Evolutionary conservation across 2,329 filamentous ascomycete species (phyloP).

Genomic region (Hymenoscyphus fraxineus): DNA sequence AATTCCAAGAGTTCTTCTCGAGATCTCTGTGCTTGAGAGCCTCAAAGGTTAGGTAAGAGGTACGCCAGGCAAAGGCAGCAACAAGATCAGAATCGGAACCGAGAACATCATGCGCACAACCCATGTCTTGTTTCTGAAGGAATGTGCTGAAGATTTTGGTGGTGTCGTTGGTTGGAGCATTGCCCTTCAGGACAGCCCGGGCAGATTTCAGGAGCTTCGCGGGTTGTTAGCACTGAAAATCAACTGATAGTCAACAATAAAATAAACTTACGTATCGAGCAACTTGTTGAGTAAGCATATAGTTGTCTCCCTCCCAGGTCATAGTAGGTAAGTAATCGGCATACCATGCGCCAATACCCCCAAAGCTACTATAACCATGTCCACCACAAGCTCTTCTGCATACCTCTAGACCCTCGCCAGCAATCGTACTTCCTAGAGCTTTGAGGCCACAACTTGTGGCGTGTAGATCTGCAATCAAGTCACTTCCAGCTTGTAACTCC

Average conservation of each 20-base stretch:
- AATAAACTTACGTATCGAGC: conserved; percentile 56
- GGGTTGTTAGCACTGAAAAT: conserved; percentile 9
- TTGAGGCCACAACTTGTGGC: conserved; percentile 75
- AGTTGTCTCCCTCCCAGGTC: conserved; percentile 65
- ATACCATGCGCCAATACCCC: conserved; percentile 72
- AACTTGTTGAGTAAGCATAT: conserved; percentile 79
- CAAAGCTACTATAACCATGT: conserved; percentile 72
- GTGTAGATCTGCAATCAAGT: conserved; percentile 69
- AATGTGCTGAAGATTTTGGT: conserved; percentile 62
- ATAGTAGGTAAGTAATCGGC: conserved; percentile 69
- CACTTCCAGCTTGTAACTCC: conserved; percentile 61
- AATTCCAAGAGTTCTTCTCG: conserved; percentile 75
- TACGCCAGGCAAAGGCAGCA: conserved; percentile 71
- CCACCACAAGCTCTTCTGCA: conserved; percentile 74
- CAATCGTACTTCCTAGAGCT: conserved; percentile 66
- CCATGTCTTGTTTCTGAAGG: conserved; percentile 62
- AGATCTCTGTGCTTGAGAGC: conserved; percentile 69
- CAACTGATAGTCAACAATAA: background rate
- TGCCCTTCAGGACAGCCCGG: conserved; percentile 62
- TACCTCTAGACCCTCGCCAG: conserved; percentile 70
- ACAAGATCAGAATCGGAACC: conserved; percentile 67
- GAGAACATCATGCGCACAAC: conserved; percentile 72
- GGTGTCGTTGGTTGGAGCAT: conserved; percentile 64
- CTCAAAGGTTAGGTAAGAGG: conserved; percentile 71
- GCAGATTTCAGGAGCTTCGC: conserved; percentile 66